Percentiles rank a stretch among this genome's conserved stretches.
Conservation (phyloP, 2,329 filamentous ascomycete species). For the Penicillium sp. region DNA sequence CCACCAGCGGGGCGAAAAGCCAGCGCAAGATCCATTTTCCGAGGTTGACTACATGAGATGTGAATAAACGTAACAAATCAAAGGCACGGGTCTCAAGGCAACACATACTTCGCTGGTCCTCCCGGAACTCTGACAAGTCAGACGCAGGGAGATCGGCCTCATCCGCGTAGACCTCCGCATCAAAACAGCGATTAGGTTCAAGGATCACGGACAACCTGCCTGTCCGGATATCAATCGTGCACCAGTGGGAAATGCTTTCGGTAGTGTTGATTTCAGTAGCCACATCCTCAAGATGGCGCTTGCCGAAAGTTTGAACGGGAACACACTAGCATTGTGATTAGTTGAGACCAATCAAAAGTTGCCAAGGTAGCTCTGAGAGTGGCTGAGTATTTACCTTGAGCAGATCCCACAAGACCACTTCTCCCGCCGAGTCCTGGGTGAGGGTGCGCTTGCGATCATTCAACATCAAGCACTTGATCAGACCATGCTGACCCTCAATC, state of each 20-base stretch:
- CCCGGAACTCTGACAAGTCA: slow-evolving; percentile 76
- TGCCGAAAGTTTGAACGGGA: slow-evolving; percentile 89
- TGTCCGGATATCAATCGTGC: slow-evolving; percentile 89
- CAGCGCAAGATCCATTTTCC: slow-evolving; percentile 96
- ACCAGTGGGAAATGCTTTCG: slow-evolving; percentile 94
- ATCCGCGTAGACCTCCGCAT: slow-evolving; percentile 95
- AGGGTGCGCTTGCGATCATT: slow-evolving; percentile 88
- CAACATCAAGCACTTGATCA: slow-evolving; percentile 89
- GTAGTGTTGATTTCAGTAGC: slow-evolving; percentile 81
- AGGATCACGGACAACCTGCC: slow-evolving; percentile 87
- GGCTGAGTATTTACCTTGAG: slow-evolving; percentile 65
- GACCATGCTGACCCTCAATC: slow-evolving; percentile 90
- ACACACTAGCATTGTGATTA: slow-evolving; percentile 61
- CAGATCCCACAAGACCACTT: slow-evolving; percentile 93
- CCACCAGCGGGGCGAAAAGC: slow-evolving; percentile 83
- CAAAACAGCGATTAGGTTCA: slow-evolving; percentile 94
- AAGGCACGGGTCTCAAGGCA: background rate
- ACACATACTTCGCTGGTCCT: slow-evolving; percentile 85
- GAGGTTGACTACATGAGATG: slow-evolving; percentile 71
- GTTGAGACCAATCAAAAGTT: background rate
- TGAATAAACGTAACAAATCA: background rate
- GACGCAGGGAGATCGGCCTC: slow-evolving; percentile 67
- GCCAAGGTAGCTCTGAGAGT: background rate
- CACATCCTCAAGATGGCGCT: slow-evolving; percentile 90
- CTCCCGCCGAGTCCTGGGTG: slow-evolving; percentile 91